A percentile compares a stretch with the other conserved stretches of the same genome.
These are phyloP conservation scores for Phytophthora boehmeriae DNA, from an alignment of 352 stramenopile genomes.

Conservation along the genomic window DNA sequence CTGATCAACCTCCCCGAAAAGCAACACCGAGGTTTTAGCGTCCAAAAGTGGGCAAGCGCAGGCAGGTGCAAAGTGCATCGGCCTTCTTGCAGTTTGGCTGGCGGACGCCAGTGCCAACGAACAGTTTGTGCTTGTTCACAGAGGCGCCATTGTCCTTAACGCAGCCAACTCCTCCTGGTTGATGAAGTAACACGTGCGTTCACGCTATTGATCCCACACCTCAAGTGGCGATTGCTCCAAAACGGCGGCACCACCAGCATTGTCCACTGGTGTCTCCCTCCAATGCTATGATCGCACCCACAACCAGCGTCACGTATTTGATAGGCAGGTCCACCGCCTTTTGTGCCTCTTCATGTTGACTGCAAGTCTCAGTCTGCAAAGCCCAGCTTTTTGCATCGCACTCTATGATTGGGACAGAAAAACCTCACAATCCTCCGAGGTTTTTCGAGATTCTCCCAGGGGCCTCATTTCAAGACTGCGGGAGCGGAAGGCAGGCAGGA, in stretches of 20 bases:
- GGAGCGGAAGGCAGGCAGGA: conserved; percentile 17
- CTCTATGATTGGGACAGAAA: conserved; percentile 4
- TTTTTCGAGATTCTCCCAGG: conserved; percentile 32
- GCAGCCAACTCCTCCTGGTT: too few species aligned
- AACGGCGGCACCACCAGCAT: neutral
- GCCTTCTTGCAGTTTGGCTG: too few species aligned
- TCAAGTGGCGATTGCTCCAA: neutral
- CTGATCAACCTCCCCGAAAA: neutral
- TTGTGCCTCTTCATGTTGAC: too few species aligned
- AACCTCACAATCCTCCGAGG: conserved; percentile 24
- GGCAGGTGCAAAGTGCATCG: too few species aligned
- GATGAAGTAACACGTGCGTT: too few species aligned
- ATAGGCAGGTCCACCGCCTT: too few species aligned
- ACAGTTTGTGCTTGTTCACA: neutral
- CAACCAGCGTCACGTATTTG: too few species aligned
- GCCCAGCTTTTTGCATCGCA: neutral
- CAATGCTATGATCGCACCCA: too few species aligned
- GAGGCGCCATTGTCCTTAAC: too few species aligned
- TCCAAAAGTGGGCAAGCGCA: neutral
- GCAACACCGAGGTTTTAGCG: neutral
- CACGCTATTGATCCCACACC: neutral
- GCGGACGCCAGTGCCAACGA: too few species aligned
- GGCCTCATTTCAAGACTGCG: conserved; percentile 33
- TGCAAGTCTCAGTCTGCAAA: too few species aligned
- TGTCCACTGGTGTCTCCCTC: neutral